Evolutionary conservation across 768 basidiomycete species (phyloP).

Genomic region (Mycena filopes): DNA sequence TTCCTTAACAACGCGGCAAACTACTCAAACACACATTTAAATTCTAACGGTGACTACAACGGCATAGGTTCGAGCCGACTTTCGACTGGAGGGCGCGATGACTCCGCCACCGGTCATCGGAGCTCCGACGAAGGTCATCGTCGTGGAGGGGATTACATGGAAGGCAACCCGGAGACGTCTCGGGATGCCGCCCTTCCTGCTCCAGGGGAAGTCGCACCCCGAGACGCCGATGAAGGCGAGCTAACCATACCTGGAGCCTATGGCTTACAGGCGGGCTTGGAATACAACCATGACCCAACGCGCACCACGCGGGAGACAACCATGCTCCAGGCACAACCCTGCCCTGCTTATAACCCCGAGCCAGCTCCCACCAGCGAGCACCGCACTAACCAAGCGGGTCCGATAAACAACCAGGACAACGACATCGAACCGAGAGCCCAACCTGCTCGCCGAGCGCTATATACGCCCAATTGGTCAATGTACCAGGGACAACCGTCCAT

Average conservation of each 20-base stretch:
- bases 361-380: not conserved
- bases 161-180: not conserved
- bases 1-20: constrained; percentile 1
- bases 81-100: not conserved
- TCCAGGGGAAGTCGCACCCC: not conserved
- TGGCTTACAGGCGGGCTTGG: not conserved
- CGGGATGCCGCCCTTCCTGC: not conserved
- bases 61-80: not conserved
- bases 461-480: too few relatives aligned
- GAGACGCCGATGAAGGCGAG: not conserved
- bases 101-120: not conserved
- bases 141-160: not conserved
- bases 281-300: not conserved
- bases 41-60: constrained; percentile 8
- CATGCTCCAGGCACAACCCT: not conserved
- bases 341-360: not conserved
- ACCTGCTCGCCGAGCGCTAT: too few relatives aligned
- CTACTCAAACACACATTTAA: not conserved
- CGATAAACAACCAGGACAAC: not conserved
- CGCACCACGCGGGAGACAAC: not conserved
- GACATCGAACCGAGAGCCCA: too few relatives aligned
- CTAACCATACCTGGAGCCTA: not conserved
- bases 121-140: not conserved
- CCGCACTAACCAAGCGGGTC: not conserved
- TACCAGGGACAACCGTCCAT: too few relatives aligned